Base-by-base conservation (phyloP, 2,329 filamentous ascomycete species). In the Talaromyces sp. region DNA sequence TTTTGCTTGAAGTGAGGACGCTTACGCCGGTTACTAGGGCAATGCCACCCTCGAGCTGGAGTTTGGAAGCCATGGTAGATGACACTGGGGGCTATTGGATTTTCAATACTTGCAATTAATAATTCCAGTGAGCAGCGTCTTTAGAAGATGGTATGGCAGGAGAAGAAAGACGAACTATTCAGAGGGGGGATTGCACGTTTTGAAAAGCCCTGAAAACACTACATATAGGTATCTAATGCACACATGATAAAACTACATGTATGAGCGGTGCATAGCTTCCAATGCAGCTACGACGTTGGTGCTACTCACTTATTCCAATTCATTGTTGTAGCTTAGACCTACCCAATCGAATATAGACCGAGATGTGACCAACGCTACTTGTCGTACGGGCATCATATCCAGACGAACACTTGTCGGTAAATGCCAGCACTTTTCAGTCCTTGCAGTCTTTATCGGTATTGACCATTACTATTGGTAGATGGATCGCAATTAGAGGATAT, bases 1-100 rank as follows among this genome's bases (percentile, higher is more conserved):
- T 31, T 11, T 24, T 24, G 19, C 4, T 43, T 39, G 52, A 54
- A 57, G 33, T 24, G 52, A 41, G 27, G 37, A n/a, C 27, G 22
- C 56, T 58, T 43, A 58, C 56, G 22, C 37, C 56, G 13, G 56
- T 58, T 14, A 58, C 56, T 31, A 58, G 56, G n/a, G 56, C 56
- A 41, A 43, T 43, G 37, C 56, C 56, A 7, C 56, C 37, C 24
- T 58, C 56, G 24, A 58, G 37, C 9, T 41, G 56, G 56, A 58
- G 56, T 14, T 58, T 58, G 14, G 56, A 58, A 11, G 37, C 56
- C 19, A 57, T 57, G n/a, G 1, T 57, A 37, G 19, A n/a, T 24
- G 19, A 37, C 9, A 41, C 14, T 9, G 3, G 4, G 24, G n/a
- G 54, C 13, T 35, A 9, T 35, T 11, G 19, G 10, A 56, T 35